Evolutionary conservation across 441 rosid species (phyloP).

Genomic region (Erodium moschatum): DNA sequence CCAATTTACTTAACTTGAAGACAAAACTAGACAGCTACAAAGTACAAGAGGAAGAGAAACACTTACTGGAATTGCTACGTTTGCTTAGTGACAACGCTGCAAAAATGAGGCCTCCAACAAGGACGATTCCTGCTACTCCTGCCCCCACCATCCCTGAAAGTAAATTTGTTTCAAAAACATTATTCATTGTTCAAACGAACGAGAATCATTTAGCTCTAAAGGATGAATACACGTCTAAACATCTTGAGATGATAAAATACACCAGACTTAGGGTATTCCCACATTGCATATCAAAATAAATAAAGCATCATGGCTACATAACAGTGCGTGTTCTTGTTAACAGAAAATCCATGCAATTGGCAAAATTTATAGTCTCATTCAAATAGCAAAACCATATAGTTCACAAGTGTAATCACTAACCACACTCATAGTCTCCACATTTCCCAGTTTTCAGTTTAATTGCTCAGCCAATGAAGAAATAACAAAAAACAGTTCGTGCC

Average conservation of each 20-base stretch:
- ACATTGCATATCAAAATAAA: neutral
- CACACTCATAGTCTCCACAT: neutral
- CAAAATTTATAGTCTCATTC: neutral
- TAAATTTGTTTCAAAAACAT: conserved; percentile 52
- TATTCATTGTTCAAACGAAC: conserved; percentile 33
- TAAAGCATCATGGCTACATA: neutral
- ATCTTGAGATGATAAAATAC: too few relatives aligned
- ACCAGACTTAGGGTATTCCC: neutral
- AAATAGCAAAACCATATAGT: neutral
- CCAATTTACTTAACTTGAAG: neutral
- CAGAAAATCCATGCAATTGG: neutral
- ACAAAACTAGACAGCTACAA: neutral
- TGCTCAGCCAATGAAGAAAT: conserved; percentile 5
- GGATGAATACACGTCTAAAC: neutral
- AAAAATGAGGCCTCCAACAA: conserved; percentile 47
- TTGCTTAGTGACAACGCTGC: conserved; percentile 56
- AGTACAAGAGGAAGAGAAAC: neutral
- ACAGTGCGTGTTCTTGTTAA: neutral
- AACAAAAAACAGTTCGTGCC: too few relatives aligned
- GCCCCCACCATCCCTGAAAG: conserved; percentile 76
- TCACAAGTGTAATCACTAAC: neutral
- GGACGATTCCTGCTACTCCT: conserved; percentile 57
- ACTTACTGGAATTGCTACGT: conserved; percentile 50
- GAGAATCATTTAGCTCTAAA: conserved; percentile 13
- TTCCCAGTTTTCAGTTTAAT: neutral